Base-by-base conservation (phyloP, 371 early-diverging fungal genomes). In the Rhizomucor miehei region DNA sequence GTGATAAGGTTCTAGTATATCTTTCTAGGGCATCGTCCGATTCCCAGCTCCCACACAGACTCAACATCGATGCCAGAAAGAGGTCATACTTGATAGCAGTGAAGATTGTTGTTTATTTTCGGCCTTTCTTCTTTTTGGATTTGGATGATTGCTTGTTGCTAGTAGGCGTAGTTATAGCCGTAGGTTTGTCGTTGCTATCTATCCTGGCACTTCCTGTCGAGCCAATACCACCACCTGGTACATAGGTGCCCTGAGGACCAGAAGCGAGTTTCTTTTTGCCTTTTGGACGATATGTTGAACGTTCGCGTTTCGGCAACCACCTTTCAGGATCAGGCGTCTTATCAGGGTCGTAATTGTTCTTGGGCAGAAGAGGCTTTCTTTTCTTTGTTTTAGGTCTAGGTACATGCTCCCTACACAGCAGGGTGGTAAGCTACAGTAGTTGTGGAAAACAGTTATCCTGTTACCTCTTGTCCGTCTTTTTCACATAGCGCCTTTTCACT, bases 171-270 rank as follows among this genome's bases (percentile, higher is more conserved):
- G 29, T 8, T 3, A 8, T 29, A 29, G 29, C 29, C 3, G 29
- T 8, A 29, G 5, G 5, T 29, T 29, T 29, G 29, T 29, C 29
- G 8, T 29, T 29, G 29, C 29, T 29, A 8, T 29, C 29, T 29
- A 89, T 89, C 40, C 83, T 79, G 17, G 88, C 89, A 67, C 85
- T 85, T 20, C 88, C 88, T 13, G 89, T 89, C 11, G 77, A 73
- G 46, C 87, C 87, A 54, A 82, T 75, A 25, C 88, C 87, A 23
- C 88, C 87, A 24, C 86, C 86, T 20, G 73, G 78, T 12, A 84
- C 58, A 11, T 77, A 77, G 45, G 67, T 57, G 11, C 90, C 85
- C 60, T 85, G 86, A 51, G 82, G 70, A 3, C 84, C 84, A 44
- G 60, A 64, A 1, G 81, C 76, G 63, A 82, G 85, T 51, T 76